Evolutionary conservation across 2,329 filamentous ascomycete species (phyloP).

Genomic region (Coniella vitis): DNA sequence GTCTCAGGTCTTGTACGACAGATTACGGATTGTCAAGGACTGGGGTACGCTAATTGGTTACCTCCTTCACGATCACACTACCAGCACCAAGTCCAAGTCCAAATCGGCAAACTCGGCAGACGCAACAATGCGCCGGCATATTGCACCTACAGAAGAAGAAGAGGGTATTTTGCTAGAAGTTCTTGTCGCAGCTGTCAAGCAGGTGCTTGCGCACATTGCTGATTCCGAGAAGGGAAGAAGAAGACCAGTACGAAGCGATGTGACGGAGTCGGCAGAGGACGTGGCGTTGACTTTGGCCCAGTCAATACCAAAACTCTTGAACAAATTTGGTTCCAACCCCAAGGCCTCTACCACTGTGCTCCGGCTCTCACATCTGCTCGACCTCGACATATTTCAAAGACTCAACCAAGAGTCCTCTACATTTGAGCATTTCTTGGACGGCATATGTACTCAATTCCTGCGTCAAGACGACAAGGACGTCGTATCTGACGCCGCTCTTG

Average conservation of each 20-base stretch:
- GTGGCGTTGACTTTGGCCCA: constrained; percentile 70
- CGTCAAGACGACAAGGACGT: constrained; percentile 85
- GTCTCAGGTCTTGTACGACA: constrained; percentile 77
- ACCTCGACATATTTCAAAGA: constrained; percentile 82
- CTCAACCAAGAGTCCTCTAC: constrained; percentile 77
- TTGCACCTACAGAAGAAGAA: constrained; percentile 68
- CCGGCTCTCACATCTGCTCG: constrained; percentile 76
- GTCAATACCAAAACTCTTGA: constrained; percentile 77
- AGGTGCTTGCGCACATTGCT: constrained; percentile 58
- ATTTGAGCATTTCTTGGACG: constrained; percentile 76
- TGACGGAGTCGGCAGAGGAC: constrained; percentile 67
- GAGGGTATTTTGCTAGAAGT: constrained; percentile 84
- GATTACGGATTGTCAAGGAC: constrained; percentile 69
- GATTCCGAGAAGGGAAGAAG: constrained; percentile 58
- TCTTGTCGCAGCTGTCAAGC: constrained; percentile 73
- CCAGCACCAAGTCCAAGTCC: constrained; percentile 43
- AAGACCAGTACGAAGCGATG: constrained; percentile 53
- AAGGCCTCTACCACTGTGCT: constrained; percentile 81
- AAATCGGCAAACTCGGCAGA: constrained; percentile 37
- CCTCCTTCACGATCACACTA: constrained; percentile 84
- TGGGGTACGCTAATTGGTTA: constrained; percentile 91
- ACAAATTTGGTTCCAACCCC: constrained; percentile 87
- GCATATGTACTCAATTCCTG: constrained; percentile 89
- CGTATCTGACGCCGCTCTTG: constrained; percentile 73
- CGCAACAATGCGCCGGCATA: constrained; percentile 59